A percentile compares a stretch with the other conserved stretches of the same genome.
These are phyloP conservation scores for Sporothrix luriei DNA, from an alignment of 2,329 filamentous ascomycete species.

Conservation along the genomic window DNA sequence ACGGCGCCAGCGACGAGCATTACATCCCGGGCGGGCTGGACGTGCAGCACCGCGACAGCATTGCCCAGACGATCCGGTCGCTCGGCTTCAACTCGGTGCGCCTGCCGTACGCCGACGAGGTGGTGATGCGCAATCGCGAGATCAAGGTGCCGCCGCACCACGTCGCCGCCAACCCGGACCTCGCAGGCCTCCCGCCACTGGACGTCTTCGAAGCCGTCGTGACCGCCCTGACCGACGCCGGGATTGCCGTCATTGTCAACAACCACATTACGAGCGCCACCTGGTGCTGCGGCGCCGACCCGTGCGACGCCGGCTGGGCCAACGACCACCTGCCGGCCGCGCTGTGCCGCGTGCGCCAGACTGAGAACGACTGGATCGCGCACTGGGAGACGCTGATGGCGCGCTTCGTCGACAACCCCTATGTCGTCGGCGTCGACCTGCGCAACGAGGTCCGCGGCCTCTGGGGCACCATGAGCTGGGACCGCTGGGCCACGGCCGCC, in stretches of 20 bases:
- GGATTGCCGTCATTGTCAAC: constrained; percentile 67
- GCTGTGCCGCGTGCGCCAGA: constrained; percentile 63
- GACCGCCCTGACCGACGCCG: constrained; percentile 61
- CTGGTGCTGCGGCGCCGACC: constrained; percentile 70
- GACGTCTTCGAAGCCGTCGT: constrained; percentile 64
- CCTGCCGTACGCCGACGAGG: constrained; percentile 69
- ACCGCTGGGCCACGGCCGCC: constrained; percentile 64
- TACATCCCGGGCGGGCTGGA: constrained; percentile 67
- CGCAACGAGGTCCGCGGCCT: constrained; percentile 70
- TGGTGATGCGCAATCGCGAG: constrained; percentile 62
- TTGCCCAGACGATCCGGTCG: constrained; percentile 60
- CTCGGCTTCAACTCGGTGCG: constrained; percentile 72
- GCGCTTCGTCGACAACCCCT: constrained; percentile 59
- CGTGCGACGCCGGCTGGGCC: constrained; percentile 67
- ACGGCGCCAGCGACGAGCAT: constrained; percentile 68
- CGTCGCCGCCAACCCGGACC: constrained; percentile 62
- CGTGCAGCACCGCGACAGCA: constrained; percentile 61
- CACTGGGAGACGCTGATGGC: constrained; percentile 68
- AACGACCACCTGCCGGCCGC: constrained; percentile 62
- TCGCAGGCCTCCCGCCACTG: constrained; percentile 59
- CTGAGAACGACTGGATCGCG: constrained; percentile 66
- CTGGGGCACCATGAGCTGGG: constrained; percentile 70
- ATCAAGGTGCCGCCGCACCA: constrained; percentile 50
- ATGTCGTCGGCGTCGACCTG: constrained; percentile 67
- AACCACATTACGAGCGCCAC: constrained; percentile 70